Evolutionary conservation across 2,329 filamentous ascomycete genomes (phyloP).

Genomic region (Orbilia blumenaviensis): DNA sequence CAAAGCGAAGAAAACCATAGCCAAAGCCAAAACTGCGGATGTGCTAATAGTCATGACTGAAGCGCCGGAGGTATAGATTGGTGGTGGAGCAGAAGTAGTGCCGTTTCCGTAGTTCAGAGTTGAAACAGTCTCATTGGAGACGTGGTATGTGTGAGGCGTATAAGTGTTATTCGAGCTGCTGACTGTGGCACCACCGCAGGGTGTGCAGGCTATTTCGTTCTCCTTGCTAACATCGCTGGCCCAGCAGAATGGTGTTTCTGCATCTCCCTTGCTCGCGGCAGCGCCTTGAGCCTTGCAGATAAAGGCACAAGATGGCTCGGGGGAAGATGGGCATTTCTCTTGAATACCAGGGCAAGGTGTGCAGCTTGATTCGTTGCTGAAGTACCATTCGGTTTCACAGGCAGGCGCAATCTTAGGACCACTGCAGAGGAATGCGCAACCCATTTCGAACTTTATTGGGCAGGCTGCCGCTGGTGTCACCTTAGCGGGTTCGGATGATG

Average conservation of each 20-base stretch:
- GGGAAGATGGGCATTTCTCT: background rate
- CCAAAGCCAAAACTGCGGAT: background rate
- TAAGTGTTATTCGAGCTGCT: background rate
- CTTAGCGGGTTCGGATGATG: background rate
- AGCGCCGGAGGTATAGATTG: constrained; percentile 6
- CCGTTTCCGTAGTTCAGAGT: background rate
- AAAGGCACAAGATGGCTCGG: constrained; percentile 1
- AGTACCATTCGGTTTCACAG: constrained; percentile 14
- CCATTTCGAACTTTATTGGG: background rate
- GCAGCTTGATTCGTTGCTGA: background rate
- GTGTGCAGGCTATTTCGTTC: background rate
- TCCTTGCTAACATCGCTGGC: background rate
- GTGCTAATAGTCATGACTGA: background rate
- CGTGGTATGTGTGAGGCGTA: background rate
- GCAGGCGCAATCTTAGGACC: background rate
- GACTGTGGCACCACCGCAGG: background rate
- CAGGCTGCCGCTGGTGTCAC: background rate
- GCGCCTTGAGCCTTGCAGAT: background rate
- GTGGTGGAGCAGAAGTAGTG: background rate
- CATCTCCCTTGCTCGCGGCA: background rate
- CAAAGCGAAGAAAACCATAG: constrained; percentile 9
- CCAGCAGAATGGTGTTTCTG: constrained; percentile 13
- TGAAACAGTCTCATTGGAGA: background rate
- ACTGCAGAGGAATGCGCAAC: constrained; percentile 17
- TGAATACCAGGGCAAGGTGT: constrained; percentile 14